These are phyloP conservation scores for Friedmanniomyces endolithicus DNA, from an alignment of 495 filamentous ascomycete genomes.

Conservation along the genomic window DNA sequence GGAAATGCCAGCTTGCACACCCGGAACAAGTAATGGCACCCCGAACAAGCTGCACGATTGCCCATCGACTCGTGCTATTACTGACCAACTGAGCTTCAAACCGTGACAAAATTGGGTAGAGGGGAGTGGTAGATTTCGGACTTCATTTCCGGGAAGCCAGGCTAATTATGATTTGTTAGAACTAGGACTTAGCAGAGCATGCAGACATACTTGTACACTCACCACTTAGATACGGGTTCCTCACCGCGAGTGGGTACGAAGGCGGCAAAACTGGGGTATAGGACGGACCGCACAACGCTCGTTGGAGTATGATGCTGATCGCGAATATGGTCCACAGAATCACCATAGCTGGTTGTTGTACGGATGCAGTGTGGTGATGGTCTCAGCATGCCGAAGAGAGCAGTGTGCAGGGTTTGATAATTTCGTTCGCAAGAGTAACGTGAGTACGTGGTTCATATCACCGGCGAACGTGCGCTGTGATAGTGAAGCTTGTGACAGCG, in stretches of 20 bases:
- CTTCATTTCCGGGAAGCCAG: slow-evolving; percentile 36
- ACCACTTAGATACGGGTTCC: not conserved
- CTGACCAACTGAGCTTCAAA: slow-evolving; percentile 36
- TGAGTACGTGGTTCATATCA: too few species aligned
- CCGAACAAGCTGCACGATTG: slow-evolving; percentile 40
- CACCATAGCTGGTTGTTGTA: not conserved
- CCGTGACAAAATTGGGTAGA: slow-evolving; percentile 42
- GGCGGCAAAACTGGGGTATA: slow-evolving; percentile 32
- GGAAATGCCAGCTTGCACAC: slow-evolving; percentile 31
- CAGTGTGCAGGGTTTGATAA: too few species aligned
- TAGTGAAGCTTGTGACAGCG: too few species aligned
- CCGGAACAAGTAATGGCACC: slow-evolving; percentile 24
- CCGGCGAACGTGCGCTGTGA: too few species aligned
- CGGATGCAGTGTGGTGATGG: too few species aligned
- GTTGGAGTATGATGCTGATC: not conserved
- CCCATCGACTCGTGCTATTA: slow-evolving; percentile 39
- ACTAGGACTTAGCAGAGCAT: not conserved
- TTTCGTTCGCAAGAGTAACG: too few species aligned
- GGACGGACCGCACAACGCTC: slow-evolving; percentile 3
- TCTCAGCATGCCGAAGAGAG: too few species aligned
- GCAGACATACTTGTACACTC: not conserved
- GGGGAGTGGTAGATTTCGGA: slow-evolving; percentile 30
- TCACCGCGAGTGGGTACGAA: slow-evolving; percentile 36
- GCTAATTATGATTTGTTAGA: slow-evolving; percentile 21
- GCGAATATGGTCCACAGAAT: not conserved